Base-by-base conservation (phyloP, 768 basidiomycete species). In the Filobasidium wieringae region DNA sequence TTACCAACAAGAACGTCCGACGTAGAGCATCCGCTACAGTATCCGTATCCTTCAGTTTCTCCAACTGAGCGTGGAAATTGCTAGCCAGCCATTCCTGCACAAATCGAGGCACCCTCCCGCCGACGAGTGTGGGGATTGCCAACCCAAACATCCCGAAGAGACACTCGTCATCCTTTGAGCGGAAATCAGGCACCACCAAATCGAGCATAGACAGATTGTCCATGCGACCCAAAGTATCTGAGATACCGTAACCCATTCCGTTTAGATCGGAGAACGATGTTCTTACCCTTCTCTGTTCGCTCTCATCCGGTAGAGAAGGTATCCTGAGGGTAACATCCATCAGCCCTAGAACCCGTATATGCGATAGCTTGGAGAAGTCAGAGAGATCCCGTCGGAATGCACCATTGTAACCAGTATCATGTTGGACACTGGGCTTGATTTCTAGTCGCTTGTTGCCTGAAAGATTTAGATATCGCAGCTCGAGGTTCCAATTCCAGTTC, bases 401-500 rank as follows among this genome's bases (percentile, higher is more conserved):
- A 8, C 64, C 65, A 3, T 70, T 68, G 63, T 75, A 69, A 15
- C 56, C 72, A 74, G 64, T 76, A 61, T 61, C 72, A 55, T 74
- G 74, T 15, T 76, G 70, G 32, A 67, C 68, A 50, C 87, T 85
- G 0, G 86, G 84, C 73, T 89, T 93, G 79, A 99, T 96, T 75
- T 90, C 89, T 4, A 99, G 79, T 9, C 87, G 83, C 72, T 95
- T 93, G 77, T 99, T 99, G 4, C 95, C 95, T 0, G 95, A 97
- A 43, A 97, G 74, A 68, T 97, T 97, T 70, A 99, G 87, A 72
- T 95, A 97, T 57, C 82, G 83, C 57, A 99, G 80, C 60, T 87
- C 86, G 63, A 83, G 82, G 72, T 97, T 99, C 79, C 90, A 95
- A 71, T 96, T 97, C 93, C 95, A 96, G 71, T 99, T 97, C 92